Evolutionary conservation across 306 rosid species (phyloP), one percentile per base, ranked within the genome.

Genomic region (Ziziphus jujuba): DNA sequence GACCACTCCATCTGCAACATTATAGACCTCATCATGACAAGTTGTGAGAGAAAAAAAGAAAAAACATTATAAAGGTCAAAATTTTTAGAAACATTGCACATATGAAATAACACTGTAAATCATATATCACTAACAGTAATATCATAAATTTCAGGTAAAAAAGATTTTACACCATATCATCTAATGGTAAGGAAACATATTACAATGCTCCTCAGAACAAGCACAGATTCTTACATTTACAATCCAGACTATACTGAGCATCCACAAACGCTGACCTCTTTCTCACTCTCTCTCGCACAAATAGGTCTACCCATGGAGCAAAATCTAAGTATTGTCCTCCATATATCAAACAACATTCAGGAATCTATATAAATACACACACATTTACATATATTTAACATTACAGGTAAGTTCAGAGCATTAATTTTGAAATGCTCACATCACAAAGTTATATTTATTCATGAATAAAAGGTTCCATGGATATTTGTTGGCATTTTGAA

Each of bases 1-100:
- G 99, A 95, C 99, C 99, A 95, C 74, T 95, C 97, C 97, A 83
- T 75, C 99, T 88, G 87, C 77, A 75, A 66, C 69, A 77, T 58
- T 57, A 45, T 28, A 58, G 65, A 36, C 31, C 24, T 67, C 61
- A 70, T 67, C 71, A 65, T 56, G 63, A 45, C 71, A 78, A 68
- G 48, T 76, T 45, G 70, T 65, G 65, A 56, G 66, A 66, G 50
- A 21, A 24, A 59, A 56, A 48, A n/a, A 5, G 45, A 50, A 61
- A 61, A 69, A 23, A 19, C 19, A 72, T 65, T 53, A 67, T 47
- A 66, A 53, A 69, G 56, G 21, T 5, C 9, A 63, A 17, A 58
- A 51, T n/a, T 20, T 35, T n/a, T 3, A 15, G n/a, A 44, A 6
- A 59, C 35, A 31, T 17, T 33, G 15, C 16, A 52, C n/a, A 38